Base-by-base conservation (phyloP, 169 alveolate genomes). In the Plasmodium ovale region DNA sequence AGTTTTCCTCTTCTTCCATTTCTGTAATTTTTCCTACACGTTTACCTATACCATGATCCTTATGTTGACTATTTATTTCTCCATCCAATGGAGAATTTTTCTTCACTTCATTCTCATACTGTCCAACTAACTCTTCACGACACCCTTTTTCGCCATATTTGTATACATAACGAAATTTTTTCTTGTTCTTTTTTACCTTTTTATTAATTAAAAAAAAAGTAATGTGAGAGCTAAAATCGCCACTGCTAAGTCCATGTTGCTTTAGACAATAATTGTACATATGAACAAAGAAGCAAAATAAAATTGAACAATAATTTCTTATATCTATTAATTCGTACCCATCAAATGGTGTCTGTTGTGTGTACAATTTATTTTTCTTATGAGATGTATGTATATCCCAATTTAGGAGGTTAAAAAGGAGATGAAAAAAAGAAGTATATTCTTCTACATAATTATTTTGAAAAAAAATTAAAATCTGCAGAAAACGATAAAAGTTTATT, bases 181-280 rank as follows among this genome's bases (percentile, higher is more conserved):
- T 82, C 27, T 44, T 82, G 54, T 82, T 49, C 25, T 58, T 56
- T 39, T 59, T 67, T 44, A 49, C 54, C 21, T 82, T 67, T 64
- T 82, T 82, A 47, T 53, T 82, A 19, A 82, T 82, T 42, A 82
- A 47, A 39, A 82, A 82, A 44, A 29, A 82, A 4, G 90, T 82
- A 14, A 82, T 82, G 44, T 82, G 79, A 2, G 90, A 82, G 39
- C 39, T 82, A 31, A 82, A 67, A 12, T 53, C 37, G 67, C 54
- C 90, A 23, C 29, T 67, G 39, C 84, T 65, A 39, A 82, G 58
- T 3, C 90, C 90, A 58, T 65, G 7, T 68, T 49, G 31, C 62
- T 82, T 64, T 72, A 82, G 27, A 69, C 90, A 82, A n/a, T 39
- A 64, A 82, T 82, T 82, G 25, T 82, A 82, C 90, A 82, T 82